Conservation (phyloP, 1,139 yeast genomes). For the Waltiozyma sp. region DNA sequence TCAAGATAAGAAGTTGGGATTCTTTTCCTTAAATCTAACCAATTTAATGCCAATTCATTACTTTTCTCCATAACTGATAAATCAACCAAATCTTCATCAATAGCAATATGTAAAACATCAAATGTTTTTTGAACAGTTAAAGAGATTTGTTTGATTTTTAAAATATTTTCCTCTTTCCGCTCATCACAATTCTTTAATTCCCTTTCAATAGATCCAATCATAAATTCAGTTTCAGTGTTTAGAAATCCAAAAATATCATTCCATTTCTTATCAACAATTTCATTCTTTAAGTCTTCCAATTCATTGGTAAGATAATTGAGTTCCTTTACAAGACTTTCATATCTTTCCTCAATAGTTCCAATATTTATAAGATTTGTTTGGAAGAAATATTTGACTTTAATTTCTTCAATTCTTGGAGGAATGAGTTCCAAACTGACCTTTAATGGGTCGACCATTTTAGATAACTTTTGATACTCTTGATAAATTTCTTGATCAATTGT, state of each 20-base stretch:
- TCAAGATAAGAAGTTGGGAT: slow-evolving; percentile 17
- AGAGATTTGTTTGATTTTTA: slow-evolving; percentile 15
- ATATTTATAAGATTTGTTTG: slow-evolving; percentile 22
- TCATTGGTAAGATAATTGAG: slow-evolving; percentile 32
- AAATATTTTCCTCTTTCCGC: slow-evolving; percentile 20
- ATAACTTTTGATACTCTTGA: slow-evolving; percentile 24
- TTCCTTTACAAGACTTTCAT: slow-evolving; percentile 28
- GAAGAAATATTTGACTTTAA: slow-evolving; percentile 23
- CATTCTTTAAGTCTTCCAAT: slow-evolving; percentile 30
- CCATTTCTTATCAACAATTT: slow-evolving; percentile 48
- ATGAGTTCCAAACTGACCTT: slow-evolving; percentile 49
- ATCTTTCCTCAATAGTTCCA: slow-evolving; percentile 30
- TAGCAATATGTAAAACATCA: slow-evolving; percentile 27
- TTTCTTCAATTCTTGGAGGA: slow-evolving; percentile 39
- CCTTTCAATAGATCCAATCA: slow-evolving; percentile 24
- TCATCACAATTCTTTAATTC: slow-evolving; percentile 47
- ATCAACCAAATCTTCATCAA: slow-evolving; percentile 26
- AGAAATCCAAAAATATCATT: slow-evolving; percentile 35
- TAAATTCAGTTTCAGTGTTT: slow-evolving; percentile 27
- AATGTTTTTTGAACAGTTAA: slow-evolving; percentile 25
- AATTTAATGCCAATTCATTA: slow-evolving; percentile 22
- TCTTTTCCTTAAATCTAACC: slow-evolving; percentile 22
- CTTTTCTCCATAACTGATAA: slow-evolving; percentile 21
- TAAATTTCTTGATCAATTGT: slow-evolving; percentile 29
- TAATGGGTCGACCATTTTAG: slow-evolving; percentile 34